Base-by-base conservation (phyloP, 1,139 yeast species). In the Arxiozyma slooffiae region DNA sequence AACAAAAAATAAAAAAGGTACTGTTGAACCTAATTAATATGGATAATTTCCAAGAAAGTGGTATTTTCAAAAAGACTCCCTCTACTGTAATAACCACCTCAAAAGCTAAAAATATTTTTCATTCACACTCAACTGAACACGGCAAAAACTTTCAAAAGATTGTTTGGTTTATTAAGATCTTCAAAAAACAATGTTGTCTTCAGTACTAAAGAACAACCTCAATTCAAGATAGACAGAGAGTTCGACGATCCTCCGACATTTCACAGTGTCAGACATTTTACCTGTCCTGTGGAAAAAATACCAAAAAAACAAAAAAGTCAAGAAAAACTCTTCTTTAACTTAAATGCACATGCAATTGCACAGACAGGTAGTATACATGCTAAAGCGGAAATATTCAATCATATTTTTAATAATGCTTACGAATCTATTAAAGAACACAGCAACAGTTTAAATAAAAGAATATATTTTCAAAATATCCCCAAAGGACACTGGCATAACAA, bases 401-500 rank as follows among this genome's bases (percentile, higher is more conserved):
- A 42, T 34, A 24, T 30, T 17, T 30, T 30, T 18, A 34, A 20
- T 7, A 20, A 22, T 21, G 21, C 45, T 18, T 30, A 17, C 7
- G 38, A 34, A 2, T 34, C 34, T 21, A 42, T 42, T 16, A 20
- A 11, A 34, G 45, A 42, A 20, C 21, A 26, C 11, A 20, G 34
- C 6, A 42, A 42, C n/a, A 16, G 34, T 2, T 20, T 20, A 4
- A 14, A n/a, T 11, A 42, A 9, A 16, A 42, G 21, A 34, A 42
- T 42, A 9, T 17, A 4, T 34, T 42, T 42, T 17, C 36, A 18
- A 34, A 67, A 70, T 40, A 64, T 78, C 18, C 75, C 78, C 0
- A 55, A 57, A n/a, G 0, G 59, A 63, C 30, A 70, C 74, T 6
- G 81, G 85, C 7, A 57, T 81, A 6, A 72, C 71, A 30, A 71